Conservation (phyloP, 2,329 filamentous ascomycete genomes). For the Fusarium sp. region DNA sequence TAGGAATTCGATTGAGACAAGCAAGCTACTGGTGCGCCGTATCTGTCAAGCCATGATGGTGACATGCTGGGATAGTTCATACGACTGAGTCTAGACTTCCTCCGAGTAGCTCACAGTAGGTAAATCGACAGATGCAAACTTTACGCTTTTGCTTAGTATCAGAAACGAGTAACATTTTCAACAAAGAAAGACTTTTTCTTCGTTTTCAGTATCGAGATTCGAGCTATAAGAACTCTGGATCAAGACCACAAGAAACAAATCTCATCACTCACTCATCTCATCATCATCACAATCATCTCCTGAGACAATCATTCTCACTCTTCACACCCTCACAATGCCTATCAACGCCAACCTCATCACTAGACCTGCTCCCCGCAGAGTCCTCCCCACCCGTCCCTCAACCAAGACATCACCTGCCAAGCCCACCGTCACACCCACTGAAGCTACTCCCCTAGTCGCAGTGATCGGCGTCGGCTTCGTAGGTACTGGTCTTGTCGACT, state of each 20-base stretch:
- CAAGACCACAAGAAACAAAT: not conserved
- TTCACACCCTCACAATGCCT: slow-evolving; percentile 9
- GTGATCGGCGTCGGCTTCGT: slow-evolving; percentile 65
- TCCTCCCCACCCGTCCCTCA: not conserved
- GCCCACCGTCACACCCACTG: not conserved
- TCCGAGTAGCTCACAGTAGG: not conserved
- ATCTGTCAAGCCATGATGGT: not conserved
- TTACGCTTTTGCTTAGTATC: not conserved
- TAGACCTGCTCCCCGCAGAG: slow-evolving; percentile 5
- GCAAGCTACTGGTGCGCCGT: not conserved
- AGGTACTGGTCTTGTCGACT: slow-evolving; percentile 58
- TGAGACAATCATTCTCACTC: not conserved
- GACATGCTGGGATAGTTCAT: not conserved
- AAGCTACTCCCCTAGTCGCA: slow-evolving; percentile 52
- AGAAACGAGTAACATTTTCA: not conserved
- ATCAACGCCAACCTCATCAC: slow-evolving; percentile 2
- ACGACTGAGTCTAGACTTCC: not conserved
- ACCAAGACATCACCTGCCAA: not conserved
- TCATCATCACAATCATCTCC: not conserved
- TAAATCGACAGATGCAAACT: not conserved
- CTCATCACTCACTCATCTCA: slow-evolving; percentile 10
- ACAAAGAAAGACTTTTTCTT: not conserved
- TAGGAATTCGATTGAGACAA: not conserved
- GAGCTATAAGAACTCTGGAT: slow-evolving; percentile 19
- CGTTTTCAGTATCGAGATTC: not conserved